A percentile compares a stretch with the other conserved stretches of the same genome.
These are phyloP conservation scores for Mycosarcoma mackinlayi DNA, from an alignment of 1,284 basidiomycete genomes.

Conservation along the genomic window DNA sequence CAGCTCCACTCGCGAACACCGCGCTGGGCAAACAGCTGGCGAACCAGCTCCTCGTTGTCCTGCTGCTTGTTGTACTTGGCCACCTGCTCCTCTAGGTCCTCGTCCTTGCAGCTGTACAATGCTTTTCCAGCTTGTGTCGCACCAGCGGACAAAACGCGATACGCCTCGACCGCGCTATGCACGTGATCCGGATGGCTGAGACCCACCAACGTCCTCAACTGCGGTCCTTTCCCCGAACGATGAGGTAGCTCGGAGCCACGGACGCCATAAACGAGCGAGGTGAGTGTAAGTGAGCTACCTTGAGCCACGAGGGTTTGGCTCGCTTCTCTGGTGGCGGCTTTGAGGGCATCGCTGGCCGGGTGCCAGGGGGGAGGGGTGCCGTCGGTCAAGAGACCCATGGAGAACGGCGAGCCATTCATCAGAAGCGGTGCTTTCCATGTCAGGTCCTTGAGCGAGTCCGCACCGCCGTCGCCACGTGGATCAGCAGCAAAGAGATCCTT, in stretches of 20 bases:
- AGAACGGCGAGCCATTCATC: conserved; percentile 86
- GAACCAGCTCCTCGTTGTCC: conserved; percentile 20
- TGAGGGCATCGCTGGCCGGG: conserved; percentile 76
- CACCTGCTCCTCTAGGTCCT: conserved; percentile 1
- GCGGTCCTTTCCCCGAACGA: conserved; percentile 13
- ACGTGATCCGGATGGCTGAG: conserved; percentile 65
- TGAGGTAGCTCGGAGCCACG: conserved; percentile 42
- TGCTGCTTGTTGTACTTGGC: conserved; percentile 30
- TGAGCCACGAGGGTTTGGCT: conserved; percentile 23
- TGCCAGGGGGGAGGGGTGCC: conserved; percentile 81
- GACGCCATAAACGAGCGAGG: conserved; percentile 61
- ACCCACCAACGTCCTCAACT: conserved; percentile 60
- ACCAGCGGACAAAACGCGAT: conserved; percentile 47
- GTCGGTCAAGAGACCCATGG: conserved; percentile 87
- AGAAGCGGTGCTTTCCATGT: conserved; percentile 72
- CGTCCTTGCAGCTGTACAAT: conserved; percentile 4
- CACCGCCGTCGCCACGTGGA: conserved; percentile 14
- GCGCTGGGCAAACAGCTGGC: conserved; percentile 26
- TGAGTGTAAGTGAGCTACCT: conserved; percentile 47
- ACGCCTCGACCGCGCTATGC: conserved; percentile 58
- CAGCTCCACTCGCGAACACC: conserved; percentile 50
- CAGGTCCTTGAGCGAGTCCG: conserved; percentile 13
- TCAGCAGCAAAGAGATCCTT: conserved; percentile 45
- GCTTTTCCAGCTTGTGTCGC: conserved; percentile 11
- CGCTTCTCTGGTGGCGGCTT: conserved; percentile 68